Percentiles rank a stretch among this genome's conserved stretches.
These are phyloP conservation scores for Larix kaempferi DNA, from an alignment of 75 land plant species.

Conservation along the genomic window DNA sequence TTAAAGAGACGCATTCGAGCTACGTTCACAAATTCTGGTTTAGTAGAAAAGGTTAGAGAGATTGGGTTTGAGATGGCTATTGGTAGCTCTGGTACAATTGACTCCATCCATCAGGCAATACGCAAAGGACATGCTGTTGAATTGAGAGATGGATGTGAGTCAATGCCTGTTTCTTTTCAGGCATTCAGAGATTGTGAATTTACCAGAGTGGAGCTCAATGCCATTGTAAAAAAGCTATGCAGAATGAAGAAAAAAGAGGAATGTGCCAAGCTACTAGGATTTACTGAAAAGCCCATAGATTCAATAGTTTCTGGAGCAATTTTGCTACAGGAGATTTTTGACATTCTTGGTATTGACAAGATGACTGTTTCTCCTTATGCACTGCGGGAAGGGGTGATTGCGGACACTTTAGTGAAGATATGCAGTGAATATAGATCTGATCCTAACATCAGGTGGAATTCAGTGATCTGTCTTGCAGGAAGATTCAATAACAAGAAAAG, in stretches of 20 bases:
- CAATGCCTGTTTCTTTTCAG: slow-evolving; percentile 12
- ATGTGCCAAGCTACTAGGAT: slow-evolving; percentile 20
- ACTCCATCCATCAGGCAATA: slow-evolving; percentile 33
- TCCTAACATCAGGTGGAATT: slow-evolving; percentile 49
- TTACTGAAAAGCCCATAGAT: slow-evolving; percentile 45
- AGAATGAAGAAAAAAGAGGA: slow-evolving; percentile 24
- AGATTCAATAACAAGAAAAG: slow-evolving; percentile 43
- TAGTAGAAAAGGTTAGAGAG: slow-evolving; percentile 38
- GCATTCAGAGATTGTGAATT: slow-evolving; percentile 44
- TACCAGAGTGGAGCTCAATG: slow-evolving; percentile 36
- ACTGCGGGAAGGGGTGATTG: slow-evolving; percentile 62
- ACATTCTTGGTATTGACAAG: slow-evolving; percentile 42
- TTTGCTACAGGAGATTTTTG: slow-evolving; percentile 59
- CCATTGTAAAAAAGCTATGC: slow-evolving; percentile 29
- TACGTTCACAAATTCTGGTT: slow-evolving; percentile 31
- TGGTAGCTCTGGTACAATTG: slow-evolving; percentile 69
- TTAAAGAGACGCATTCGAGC: slow-evolving; percentile 32
- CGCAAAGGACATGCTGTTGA: slow-evolving; percentile 30
- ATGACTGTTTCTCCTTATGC: slow-evolving; percentile 75
- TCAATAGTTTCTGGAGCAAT: slow-evolving; percentile 58
- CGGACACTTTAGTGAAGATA: slow-evolving; percentile 33
- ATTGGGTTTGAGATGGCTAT: slow-evolving; percentile 46
- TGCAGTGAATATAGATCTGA: slow-evolving; percentile 23
- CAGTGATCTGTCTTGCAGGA: slow-evolving; percentile 40
- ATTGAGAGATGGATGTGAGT: background rate